phyloP scores from a whole-genome alignment of 768 basidiomycete species.

The Lactarius tabidus region DNA sequence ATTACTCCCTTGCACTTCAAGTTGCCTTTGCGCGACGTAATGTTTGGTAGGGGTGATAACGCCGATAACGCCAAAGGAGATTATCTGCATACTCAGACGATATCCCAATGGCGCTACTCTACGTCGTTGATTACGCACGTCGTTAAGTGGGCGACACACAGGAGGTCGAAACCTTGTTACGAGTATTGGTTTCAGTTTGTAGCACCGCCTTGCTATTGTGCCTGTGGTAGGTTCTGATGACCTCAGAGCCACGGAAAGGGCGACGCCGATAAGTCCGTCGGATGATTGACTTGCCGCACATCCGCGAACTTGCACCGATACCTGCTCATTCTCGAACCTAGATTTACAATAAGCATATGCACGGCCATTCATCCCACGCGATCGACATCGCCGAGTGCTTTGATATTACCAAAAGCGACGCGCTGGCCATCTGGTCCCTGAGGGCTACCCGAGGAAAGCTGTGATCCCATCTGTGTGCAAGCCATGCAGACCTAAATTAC shows the following conservation, averaged over 20 bases:
- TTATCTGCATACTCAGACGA: too few species aligned
- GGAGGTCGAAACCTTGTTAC: not conserved
- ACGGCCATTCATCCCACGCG: too few species aligned
- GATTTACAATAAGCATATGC: too few species aligned
- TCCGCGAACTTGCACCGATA: too few species aligned
- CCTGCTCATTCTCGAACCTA: too few species aligned
- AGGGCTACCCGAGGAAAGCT: constrained; percentile 29
- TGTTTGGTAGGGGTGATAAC: too few species aligned
- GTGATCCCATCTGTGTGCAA: constrained; percentile 31
- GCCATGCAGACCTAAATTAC: constrained; percentile 33
- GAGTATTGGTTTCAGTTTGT: not conserved
- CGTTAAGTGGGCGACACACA: not conserved
- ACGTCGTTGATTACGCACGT: not conserved
- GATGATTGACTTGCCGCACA: too few species aligned
- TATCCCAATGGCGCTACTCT: not conserved
- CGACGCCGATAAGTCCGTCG: too few species aligned
- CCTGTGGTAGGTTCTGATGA: not conserved
- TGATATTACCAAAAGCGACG: constrained; percentile 35
- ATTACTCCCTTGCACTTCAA: too few species aligned
- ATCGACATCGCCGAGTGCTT: too few species aligned
- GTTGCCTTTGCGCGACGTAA: too few species aligned
- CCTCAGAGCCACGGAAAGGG: not conserved
- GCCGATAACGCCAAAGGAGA: too few species aligned
- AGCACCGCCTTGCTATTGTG: not conserved
- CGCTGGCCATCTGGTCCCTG: constrained; percentile 32